These are phyloP conservation scores for Taphrina betulina DNA, from an alignment of 1,139 yeast genomes.

Conservation along the genomic window DNA sequence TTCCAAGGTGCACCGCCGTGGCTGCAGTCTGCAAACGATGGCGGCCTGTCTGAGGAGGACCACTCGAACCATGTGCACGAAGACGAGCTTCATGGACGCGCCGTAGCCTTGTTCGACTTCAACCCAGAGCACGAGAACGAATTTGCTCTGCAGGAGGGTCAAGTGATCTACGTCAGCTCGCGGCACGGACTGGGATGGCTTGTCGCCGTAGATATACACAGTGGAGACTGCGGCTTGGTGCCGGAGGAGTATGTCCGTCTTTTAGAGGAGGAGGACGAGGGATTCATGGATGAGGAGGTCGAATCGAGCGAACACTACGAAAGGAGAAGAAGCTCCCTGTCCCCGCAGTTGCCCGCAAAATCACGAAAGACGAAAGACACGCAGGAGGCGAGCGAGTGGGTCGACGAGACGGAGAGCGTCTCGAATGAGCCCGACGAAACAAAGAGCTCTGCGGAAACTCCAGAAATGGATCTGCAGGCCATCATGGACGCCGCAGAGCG, in stretches of 20 bases:
- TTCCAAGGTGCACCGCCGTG: conserved; percentile 30
- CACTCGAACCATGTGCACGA: conserved; percentile 18
- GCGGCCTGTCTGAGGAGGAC: conserved; percentile 15
- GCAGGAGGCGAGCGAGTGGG: conserved; percentile 9
- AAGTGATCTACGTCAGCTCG: conserved; percentile 77
- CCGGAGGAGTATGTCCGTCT: conserved; percentile 91
- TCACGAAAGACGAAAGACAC: neutral
- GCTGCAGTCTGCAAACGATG: conserved; percentile 8
- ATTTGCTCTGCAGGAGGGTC: conserved; percentile 74
- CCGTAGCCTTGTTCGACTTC: conserved; percentile 85
- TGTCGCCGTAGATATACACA: conserved; percentile 78
- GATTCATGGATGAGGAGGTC: conserved; percentile 1
- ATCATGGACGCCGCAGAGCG: conserved; percentile 20
- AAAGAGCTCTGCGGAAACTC: neutral
- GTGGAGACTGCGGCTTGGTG: conserved; percentile 77
- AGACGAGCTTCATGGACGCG: conserved; percentile 57
- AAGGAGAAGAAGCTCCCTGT: neutral
- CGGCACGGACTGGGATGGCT: conserved; percentile 99
- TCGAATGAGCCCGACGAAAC: neutral
- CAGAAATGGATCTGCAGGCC: conserved; percentile 10
- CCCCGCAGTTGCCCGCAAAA: too few species aligned
- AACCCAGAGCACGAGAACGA: conserved; percentile 93
- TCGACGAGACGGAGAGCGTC: neutral
- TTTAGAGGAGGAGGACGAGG: conserved; percentile 38
- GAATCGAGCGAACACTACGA: too few species aligned